These are phyloP conservation scores for Trichocomaceae sp. DNA, from an alignment of 2,329 filamentous ascomycete species.

Conservation along the genomic window DNA sequence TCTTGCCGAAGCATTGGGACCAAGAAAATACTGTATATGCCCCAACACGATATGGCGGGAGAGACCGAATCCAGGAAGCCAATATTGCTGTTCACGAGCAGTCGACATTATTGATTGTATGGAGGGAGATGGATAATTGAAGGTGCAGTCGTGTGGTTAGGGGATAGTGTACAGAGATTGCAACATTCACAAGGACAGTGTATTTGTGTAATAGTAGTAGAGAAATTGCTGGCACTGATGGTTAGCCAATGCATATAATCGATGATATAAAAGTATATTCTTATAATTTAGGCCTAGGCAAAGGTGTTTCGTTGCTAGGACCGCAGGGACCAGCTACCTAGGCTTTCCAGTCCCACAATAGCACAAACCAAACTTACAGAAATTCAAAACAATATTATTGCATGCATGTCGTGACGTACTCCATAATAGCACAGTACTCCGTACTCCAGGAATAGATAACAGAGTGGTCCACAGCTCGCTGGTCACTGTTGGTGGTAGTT, in stretches of 20 bases:
- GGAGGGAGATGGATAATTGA: neutral
- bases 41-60: conserved; percentile 45
- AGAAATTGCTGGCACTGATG: neutral
- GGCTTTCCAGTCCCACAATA: conserved; percentile 5
- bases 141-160: neutral
- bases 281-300: neutral
- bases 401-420: neutral
- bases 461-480: neutral
- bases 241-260: neutral
- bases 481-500: neutral
- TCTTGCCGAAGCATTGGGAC: conserved; percentile 41
- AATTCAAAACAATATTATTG: neutral
- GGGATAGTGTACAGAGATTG: neutral
- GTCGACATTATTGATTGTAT: conserved; percentile 24
- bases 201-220: neutral
- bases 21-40: conserved; percentile 45
- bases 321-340: neutral
- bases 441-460: neutral
- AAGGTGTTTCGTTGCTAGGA: neutral
- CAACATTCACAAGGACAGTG: neutral
- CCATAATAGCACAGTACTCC: neutral
- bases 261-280: neutral
- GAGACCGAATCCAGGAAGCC: conserved; percentile 44
- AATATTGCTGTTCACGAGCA: conserved; percentile 37
- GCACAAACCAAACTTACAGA: neutral